phyloP scores from a whole-genome alignment of 768 basidiomycete genomes.

The Lentinula sp. region DNA sequence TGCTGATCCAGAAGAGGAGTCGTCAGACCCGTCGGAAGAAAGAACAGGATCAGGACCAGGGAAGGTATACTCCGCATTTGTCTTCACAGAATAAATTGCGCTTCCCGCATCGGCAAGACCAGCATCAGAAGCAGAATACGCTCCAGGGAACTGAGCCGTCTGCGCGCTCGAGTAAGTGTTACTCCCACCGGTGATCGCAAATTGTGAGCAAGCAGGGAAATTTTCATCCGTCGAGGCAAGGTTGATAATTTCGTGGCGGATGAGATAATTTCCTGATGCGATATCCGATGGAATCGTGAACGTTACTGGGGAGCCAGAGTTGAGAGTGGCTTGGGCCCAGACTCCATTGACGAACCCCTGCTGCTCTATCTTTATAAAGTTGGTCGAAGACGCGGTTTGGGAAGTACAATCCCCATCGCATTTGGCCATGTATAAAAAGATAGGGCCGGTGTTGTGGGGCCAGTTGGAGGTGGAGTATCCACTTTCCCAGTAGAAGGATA shows the following conservation, averaged over 20 bases:
- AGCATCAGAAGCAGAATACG: not conserved
- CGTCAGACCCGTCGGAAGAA: not conserved
- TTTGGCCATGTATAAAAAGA: slow-evolving; percentile 4
- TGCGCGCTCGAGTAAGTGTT: not conserved
- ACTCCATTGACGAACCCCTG: not conserved
- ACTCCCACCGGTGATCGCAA: not conserved
- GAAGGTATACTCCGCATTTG: slow-evolving; percentile 1
- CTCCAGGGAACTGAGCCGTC: slow-evolving; percentile 2
- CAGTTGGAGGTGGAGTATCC: not conserved
- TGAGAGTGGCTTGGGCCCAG: not conserved
- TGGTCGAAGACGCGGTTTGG: not conserved
- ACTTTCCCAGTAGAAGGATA: slow-evolving; percentile 3
- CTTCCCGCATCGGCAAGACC: slow-evolving; percentile 1
- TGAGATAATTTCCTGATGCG: not conserved
- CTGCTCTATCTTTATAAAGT: slow-evolving; percentile 2
- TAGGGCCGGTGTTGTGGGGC: slow-evolving; percentile 1
- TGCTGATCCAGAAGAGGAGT: not conserved
- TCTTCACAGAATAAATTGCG: not conserved
- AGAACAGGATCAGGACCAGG: slow-evolving; percentile 1
- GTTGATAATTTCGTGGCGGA: slow-evolving; percentile 4
- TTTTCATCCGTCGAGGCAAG: slow-evolving; percentile 1
- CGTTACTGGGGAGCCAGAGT: not conserved
- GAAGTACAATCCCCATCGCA: not conserved
- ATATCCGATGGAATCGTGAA: slow-evolving; percentile 5
- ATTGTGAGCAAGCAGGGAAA: slow-evolving; percentile 5